These are phyloP conservation scores for Pezicula radicicola DNA, from an alignment of 2,329 filamentous ascomycete genomes.

Conservation along the genomic window DNA sequence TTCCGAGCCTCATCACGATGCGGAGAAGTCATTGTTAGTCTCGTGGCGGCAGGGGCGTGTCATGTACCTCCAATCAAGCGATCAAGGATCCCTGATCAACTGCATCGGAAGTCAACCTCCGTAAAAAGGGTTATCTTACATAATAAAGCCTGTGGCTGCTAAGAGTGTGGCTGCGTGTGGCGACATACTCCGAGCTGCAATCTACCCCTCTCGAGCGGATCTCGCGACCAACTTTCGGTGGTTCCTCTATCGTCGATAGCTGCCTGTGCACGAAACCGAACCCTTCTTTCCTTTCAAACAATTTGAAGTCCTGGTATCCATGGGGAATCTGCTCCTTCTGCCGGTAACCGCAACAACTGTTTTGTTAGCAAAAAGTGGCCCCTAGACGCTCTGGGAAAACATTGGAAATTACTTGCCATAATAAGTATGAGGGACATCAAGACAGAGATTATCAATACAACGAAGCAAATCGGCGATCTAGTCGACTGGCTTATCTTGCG, in stretches of 20 bases:
- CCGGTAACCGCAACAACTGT: no score
- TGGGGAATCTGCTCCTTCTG: no score
- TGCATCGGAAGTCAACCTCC: not conserved
- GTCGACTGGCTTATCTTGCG: constrained; percentile 23
- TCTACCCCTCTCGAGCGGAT: not conserved
- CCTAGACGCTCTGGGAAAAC: constrained; percentile 3
- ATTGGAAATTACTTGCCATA: constrained; percentile 8
- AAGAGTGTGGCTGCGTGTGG: no score
- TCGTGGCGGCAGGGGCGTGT: not conserved
- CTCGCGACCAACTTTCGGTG: no score
- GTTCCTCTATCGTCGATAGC: no score
- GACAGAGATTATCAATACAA: constrained; percentile 23
- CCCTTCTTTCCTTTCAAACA: not conserved
- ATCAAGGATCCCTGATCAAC: not conserved
- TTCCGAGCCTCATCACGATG: not conserved
- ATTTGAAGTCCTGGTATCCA: no score
- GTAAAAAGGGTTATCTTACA: not conserved
- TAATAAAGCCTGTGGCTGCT: not conserved
- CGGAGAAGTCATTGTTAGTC: not conserved
- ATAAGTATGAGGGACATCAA: constrained; percentile 17
- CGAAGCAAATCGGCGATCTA: constrained; percentile 17
- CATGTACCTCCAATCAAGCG: not conserved
- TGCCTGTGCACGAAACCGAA: no score
- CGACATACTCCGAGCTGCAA: no score
- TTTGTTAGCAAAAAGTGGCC: not conserved